Conservation (phyloP, 108 stramenopile genomes). For the Fragilariopsis cylindrus region DNA sequence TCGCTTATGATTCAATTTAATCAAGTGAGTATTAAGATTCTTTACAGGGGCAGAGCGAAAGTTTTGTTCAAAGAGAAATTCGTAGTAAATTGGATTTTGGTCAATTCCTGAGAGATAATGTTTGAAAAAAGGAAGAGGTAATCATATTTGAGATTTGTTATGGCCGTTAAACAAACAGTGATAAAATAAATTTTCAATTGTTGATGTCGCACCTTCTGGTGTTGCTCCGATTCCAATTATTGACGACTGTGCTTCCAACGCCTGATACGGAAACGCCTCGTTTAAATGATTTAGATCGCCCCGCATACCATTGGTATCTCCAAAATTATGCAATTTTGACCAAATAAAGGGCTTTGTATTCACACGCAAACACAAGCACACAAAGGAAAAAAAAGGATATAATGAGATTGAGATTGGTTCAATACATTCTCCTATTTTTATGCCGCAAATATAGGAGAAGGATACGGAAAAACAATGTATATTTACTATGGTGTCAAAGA, state of each 20-base stretch:
- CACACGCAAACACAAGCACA: not conserved
- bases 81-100: slow-evolving; percentile 55
- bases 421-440: too few relatives aligned
- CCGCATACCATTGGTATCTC: slow-evolving; percentile 48
- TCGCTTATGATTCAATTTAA: slow-evolving; percentile 23
- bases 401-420: too few relatives aligned
- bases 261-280: slow-evolving; percentile 25
- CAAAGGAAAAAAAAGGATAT: too few relatives aligned
- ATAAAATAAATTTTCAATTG: too few relatives aligned
- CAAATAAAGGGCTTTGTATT: slow-evolving; percentile 38
- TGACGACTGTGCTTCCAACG: not conserved
- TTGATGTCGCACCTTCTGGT: slow-evolving; percentile 31
- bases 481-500: too few relatives aligned
- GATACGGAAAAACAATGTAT: too few relatives aligned
- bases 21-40: slow-evolving; percentile 18
- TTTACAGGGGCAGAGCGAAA: slow-evolving; percentile 34
- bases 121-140: too few relatives aligned
- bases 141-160: too few relatives aligned
- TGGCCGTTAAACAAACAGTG: too few relatives aligned
- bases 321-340: slow-evolving; percentile 53
- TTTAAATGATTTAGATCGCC: slow-evolving; percentile 36
- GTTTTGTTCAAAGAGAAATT: slow-evolving; percentile 40
- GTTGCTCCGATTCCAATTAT: slow-evolving; percentile 48
- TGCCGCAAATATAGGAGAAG: too few relatives aligned
- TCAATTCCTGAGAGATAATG: slow-evolving; percentile 31